Percentiles rank a stretch among this genome's conserved stretches.
Conservation (phyloP, 768 basidiomycete species). For the Termitomyces sp. region DNA sequence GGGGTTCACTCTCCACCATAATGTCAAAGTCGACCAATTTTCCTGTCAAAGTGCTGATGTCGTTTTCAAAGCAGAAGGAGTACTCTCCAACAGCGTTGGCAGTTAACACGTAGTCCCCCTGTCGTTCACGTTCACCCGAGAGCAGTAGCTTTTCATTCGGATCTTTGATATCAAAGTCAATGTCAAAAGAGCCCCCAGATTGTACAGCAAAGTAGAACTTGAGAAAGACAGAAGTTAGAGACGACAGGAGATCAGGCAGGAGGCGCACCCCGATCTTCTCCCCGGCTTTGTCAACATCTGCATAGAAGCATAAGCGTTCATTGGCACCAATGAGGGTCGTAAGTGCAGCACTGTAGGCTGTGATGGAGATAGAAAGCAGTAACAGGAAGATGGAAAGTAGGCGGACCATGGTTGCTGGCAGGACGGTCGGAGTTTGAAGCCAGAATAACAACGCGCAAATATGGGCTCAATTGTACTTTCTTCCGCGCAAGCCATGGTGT, state of each 20-base stretch:
- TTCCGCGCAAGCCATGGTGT: slow-evolving; percentile 4
- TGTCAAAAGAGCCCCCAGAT: slow-evolving; percentile 95
- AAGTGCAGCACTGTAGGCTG: slow-evolving; percentile 55
- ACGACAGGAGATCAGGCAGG: neutral
- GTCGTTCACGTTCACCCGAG: slow-evolving; percentile 83
- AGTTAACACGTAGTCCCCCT: slow-evolving; percentile 96
- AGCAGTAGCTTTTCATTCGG: slow-evolving; percentile 85
- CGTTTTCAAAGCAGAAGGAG: slow-evolving; percentile 97
- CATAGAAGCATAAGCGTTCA: slow-evolving; percentile 88
- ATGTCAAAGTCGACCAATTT: slow-evolving; percentile 96
- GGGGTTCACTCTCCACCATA: slow-evolving; percentile 97
- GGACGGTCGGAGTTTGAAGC: slow-evolving; percentile 12
- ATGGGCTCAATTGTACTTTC: neutral
- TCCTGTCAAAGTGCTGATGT: slow-evolving; percentile 90
- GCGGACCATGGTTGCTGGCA: slow-evolving; percentile 11
- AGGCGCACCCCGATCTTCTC: slow-evolving; percentile 82
- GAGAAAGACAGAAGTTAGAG: slow-evolving; percentile 12
- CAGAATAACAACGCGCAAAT: neutral
- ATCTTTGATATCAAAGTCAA: slow-evolving; percentile 90
- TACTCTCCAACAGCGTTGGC: slow-evolving; percentile 90
- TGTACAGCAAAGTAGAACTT: slow-evolving; percentile 99
- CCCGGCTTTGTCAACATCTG: slow-evolving; percentile 92
- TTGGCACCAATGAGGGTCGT: slow-evolving; percentile 78
- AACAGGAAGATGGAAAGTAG: slow-evolving; percentile 21
- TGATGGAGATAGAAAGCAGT: slow-evolving; percentile 31